phyloP scores from a whole-genome alignment of 352 stramenopile species.

The Phytopythium montanum region DNA sequence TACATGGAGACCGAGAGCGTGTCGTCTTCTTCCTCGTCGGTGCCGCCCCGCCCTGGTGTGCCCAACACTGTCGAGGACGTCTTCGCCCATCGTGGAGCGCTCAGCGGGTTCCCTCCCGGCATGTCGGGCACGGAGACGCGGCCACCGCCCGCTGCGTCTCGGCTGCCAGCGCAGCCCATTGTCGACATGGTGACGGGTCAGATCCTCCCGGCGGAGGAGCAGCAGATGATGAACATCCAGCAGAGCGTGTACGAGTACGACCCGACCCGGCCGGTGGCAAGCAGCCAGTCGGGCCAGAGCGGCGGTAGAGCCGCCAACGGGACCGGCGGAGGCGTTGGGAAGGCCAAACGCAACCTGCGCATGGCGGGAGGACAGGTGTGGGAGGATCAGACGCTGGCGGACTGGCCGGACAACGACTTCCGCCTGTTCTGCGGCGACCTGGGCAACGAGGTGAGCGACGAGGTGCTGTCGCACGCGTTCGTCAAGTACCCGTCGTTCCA shows the following conservation, averaged over 20 bases:
- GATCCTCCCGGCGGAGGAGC: slow-evolving; percentile 62
- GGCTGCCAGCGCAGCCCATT: slow-evolving; percentile 28
- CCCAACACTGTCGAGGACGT: slow-evolving; percentile 50
- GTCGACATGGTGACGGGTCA: slow-evolving; percentile 70
- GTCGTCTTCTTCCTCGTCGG: neutral
- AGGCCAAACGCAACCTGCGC: slow-evolving; percentile 55
- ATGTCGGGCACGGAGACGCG: slow-evolving; percentile 27
- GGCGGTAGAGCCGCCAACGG: neutral
- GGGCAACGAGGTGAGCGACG: slow-evolving; percentile 90
- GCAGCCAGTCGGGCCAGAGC: slow-evolving; percentile 1
- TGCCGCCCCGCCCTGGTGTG: slow-evolving; percentile 14
- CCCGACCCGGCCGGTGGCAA: slow-evolving; percentile 27
- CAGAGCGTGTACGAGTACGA: slow-evolving; percentile 86
- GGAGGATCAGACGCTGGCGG: slow-evolving; percentile 89
- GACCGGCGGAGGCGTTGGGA: neutral
- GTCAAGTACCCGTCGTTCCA: slow-evolving; percentile 72
- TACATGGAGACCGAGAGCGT: neutral
- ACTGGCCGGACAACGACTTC: slow-evolving; percentile 97
- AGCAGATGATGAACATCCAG: slow-evolving; percentile 79
- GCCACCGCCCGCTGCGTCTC: neutral
- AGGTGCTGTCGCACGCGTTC: slow-evolving; percentile 81
- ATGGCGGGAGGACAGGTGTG: slow-evolving; percentile 87
- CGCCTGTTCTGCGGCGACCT: slow-evolving; percentile 95
- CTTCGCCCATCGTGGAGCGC: slow-evolving; percentile 45
- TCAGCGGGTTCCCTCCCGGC: slow-evolving; percentile 61